Evolutionary conservation across 202 grass and related monocot species (phyloP).

Genomic region (Alloteropsis angusta): DNA sequence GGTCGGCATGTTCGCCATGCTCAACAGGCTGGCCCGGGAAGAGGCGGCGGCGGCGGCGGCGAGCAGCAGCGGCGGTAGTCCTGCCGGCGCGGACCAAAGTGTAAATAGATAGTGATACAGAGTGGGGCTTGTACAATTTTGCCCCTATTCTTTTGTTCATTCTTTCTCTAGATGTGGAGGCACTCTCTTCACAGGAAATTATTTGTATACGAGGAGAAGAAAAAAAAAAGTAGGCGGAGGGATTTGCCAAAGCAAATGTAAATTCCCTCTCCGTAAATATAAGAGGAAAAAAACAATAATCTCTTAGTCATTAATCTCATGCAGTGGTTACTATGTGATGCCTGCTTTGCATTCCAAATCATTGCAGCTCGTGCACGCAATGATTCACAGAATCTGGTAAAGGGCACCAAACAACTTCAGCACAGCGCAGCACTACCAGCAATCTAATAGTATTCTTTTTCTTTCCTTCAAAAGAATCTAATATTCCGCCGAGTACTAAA

Average conservation of each 20-base stretch:
- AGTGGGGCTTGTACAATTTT: slow-evolving; percentile 40
- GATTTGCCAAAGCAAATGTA: slow-evolving; percentile 39
- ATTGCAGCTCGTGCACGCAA: slow-evolving; percentile 15
- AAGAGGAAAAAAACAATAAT: not conserved
- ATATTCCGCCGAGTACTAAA: not conserved
- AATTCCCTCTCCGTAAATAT: slow-evolving; percentile 36
- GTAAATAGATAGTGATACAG: slow-evolving; percentile 35
- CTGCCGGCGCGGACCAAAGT: not conserved
- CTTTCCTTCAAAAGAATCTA: not conserved
- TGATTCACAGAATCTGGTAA: slow-evolving; percentile 34
- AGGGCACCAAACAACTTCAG: slow-evolving; percentile 14
- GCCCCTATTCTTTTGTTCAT: slow-evolving; percentile 42
- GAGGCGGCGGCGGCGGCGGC: not conserved
- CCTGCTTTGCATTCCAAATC: not conserved
- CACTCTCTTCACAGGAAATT: slow-evolving; percentile 24
- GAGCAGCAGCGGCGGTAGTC: not conserved
- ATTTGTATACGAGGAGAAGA: slow-evolving; percentile 24
- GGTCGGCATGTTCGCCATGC: slow-evolving; percentile 92
- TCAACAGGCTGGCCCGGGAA: slow-evolving; percentile 25
- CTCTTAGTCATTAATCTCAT: not conserved
- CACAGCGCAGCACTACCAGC: not conserved
- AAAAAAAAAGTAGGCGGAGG: not conserved
- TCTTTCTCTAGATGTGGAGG: slow-evolving; percentile 29
- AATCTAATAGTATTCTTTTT: not conserved
- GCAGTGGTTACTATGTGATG: not conserved